Evolutionary conservation across 352 stramenopile genomes (phyloP), one percentile per base, ranked within the genome.

Genomic region (Thalassiosira delicatula): DNA sequence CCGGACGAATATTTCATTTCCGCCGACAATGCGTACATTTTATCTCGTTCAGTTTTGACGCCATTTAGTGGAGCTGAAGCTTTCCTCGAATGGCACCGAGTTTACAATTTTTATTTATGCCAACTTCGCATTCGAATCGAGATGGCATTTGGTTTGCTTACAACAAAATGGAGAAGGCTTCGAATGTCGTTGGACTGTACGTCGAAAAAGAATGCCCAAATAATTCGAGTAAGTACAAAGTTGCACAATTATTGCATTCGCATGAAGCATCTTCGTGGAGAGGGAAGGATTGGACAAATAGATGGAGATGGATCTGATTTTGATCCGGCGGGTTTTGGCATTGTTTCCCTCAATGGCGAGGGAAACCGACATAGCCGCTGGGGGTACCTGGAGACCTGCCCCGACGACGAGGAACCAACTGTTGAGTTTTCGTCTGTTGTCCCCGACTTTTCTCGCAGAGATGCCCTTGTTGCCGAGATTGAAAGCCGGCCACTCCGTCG

Each of bases 61-160:
- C 40, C 37, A 19, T 59, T 70, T 19, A 70, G 17, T 5, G 35
- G 14, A 57, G 4, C 21, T 27, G 40, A 70, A 25, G 4, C 30
- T 2, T 35, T 30, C 23, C 25, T 23, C 29, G 33, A 66, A 25
- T 19, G 23, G 32, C n/a, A 66, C 32, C 53, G 67, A 66, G 14
- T 54, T 2, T 75, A 75, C 59, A 91, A 91, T 53, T 91, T 87
- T 70, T 85, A 83, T 37, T 59, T 88, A 1, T 87, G 67, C 33
- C 85, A 91, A 29, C 42, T 91, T 7, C 56, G 88, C 0, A 92
- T 92, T 44, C 59, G 80, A 4, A 85, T 92, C 57, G 83, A 92
- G 33, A 91, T 92, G 85, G 73, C 82, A 11, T 91, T 90, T 54
- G 79, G 71, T 12, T 9, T 80, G 23, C 53, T 67, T 9, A 70